Percentiles rank a stretch among this genome's conserved stretches.
phyloP scores from a whole-genome alignment of 345 rosid genomes.

The Aegle marmelos region DNA sequence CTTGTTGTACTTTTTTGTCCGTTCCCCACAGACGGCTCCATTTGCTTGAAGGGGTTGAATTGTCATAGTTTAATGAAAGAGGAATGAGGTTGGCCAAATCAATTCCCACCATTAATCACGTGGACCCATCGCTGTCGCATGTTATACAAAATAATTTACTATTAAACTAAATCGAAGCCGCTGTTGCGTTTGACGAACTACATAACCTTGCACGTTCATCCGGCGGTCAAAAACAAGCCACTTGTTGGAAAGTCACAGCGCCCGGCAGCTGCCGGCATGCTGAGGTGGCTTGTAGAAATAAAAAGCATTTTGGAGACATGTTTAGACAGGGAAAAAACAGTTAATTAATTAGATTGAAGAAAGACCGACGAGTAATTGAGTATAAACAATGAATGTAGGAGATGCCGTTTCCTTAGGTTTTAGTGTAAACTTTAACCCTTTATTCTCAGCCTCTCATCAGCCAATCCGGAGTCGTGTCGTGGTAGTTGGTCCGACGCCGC shows the following conservation, averaged over 20 bases:
- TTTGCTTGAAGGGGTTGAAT: too few species aligned
- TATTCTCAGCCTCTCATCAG: constrained; percentile 15
- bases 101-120: constrained; percentile 32
- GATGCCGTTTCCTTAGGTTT: neutral
- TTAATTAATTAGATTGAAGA: too few species aligned
- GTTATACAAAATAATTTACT: neutral
- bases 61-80: neutral
- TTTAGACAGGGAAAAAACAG: neutral
- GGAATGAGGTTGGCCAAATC: constrained; percentile 15
- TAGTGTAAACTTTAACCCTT: neutral
- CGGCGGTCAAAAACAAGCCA: constrained; percentile 1
- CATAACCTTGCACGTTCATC: neutral
- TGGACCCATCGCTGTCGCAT: constrained; percentile 31
- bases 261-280: constrained; percentile 11
- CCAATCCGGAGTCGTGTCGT: neutral
- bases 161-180: neutral
- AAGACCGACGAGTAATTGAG: neutral
- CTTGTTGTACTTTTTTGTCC: too few species aligned
- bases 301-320: neutral
- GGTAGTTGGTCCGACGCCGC: constrained; percentile 17
- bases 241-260: neutral
- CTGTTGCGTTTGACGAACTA: neutral
- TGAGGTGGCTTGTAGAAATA: constrained; percentile 3
- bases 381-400: neutral
- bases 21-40: too few species aligned